phyloP scores from a whole-genome alignment of 306 rosid species.

The Cicer chorassanicum region DNA sequence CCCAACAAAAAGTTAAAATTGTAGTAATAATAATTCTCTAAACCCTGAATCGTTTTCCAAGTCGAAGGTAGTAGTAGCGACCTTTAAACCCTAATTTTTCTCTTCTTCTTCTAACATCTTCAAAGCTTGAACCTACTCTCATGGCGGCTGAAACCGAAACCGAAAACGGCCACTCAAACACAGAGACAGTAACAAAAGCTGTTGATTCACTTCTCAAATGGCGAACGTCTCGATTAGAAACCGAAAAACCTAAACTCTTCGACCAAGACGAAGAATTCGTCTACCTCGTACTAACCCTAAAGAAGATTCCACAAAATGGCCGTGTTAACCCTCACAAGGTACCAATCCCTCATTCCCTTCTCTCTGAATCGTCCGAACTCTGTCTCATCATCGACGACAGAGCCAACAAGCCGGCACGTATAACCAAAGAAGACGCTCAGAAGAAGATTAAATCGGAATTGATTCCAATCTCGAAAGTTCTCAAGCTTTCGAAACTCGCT shows the following conservation, averaged over 20 bases:
- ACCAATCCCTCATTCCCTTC: conserved; percentile 64
- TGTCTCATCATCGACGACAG: conserved; percentile 83
- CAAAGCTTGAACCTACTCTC: not conserved
- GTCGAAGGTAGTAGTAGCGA: too few relatives aligned
- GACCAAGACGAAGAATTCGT: conserved; percentile 62
- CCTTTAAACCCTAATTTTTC: too few relatives aligned
- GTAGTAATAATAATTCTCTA: too few relatives aligned
- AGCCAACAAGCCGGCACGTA: conserved; percentile 52
- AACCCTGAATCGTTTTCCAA: too few relatives aligned
- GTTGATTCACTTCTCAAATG: conserved; percentile 70
- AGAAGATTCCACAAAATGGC: conserved; percentile 60
- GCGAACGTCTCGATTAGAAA: conserved; percentile 51
- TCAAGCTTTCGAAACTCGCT: conserved; percentile 71
- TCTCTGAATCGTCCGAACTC: conserved; percentile 54
- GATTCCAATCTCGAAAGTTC: conserved; percentile 59
- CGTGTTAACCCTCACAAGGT: conserved; percentile 73
- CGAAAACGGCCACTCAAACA: conserved; percentile 8
- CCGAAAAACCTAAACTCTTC: conserved; percentile 64
- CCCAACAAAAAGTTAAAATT: too few relatives aligned
- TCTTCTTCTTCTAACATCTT: too few relatives aligned
- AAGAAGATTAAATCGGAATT: conserved; percentile 62
- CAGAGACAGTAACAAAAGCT: conserved; percentile 54
- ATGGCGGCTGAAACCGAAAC: conserved; percentile 5
- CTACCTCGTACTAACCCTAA: conserved; percentile 65
- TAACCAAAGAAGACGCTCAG: conserved; percentile 56